Percentiles rank a stretch among this genome's conserved stretches.
Evolutionary conservation across 2,329 filamentous ascomycete genomes (phyloP).

Genomic region (Septoria linicola): DNA sequence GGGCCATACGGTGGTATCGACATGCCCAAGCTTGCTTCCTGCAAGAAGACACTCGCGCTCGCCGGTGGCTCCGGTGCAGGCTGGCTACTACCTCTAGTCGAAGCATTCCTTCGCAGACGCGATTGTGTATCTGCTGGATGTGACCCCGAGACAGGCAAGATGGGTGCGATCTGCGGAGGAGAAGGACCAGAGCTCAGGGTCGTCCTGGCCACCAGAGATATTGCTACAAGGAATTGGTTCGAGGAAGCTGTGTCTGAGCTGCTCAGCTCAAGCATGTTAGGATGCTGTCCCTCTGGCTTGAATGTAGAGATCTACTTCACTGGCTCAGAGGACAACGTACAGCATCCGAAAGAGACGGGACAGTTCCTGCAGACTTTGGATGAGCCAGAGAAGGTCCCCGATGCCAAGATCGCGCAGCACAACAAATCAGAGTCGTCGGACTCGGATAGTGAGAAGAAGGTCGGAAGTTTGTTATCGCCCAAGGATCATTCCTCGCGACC

Average conservation of each 20-base stretch:
- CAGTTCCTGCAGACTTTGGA: constrained; percentile 22
- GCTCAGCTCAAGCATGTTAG: constrained; percentile 11
- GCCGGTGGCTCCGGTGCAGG: constrained; percentile 59
- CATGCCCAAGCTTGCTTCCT: constrained; percentile 39
- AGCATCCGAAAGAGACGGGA: constrained; percentile 5
- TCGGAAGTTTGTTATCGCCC: constrained; percentile 1
- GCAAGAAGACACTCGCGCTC: constrained; percentile 50
- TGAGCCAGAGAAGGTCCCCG: constrained; percentile 17
- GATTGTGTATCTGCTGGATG: constrained; percentile 23
- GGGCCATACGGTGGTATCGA: constrained; percentile 59
- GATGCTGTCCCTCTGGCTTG: constrained; percentile 21
- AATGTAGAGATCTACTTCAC: constrained; percentile 28
- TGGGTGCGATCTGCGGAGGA: constrained; percentile 12
- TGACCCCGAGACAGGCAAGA: constrained; percentile 9
- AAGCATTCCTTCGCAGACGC: constrained; percentile 36
- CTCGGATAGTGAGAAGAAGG: background rate
- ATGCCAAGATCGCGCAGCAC: background rate
- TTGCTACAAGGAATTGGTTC: constrained; percentile 41
- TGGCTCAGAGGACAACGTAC: constrained; percentile 11
- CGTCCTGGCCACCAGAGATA: constrained; percentile 40
- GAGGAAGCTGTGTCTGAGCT: constrained; percentile 33
- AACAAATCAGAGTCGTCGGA: background rate
- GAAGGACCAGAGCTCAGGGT: constrained; percentile 23
- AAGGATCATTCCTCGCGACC: constrained; percentile 36
- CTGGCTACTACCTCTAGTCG: constrained; percentile 52